Conservation (phyloP, 208 protist species). For the Phytomonas sp. region DNA sequence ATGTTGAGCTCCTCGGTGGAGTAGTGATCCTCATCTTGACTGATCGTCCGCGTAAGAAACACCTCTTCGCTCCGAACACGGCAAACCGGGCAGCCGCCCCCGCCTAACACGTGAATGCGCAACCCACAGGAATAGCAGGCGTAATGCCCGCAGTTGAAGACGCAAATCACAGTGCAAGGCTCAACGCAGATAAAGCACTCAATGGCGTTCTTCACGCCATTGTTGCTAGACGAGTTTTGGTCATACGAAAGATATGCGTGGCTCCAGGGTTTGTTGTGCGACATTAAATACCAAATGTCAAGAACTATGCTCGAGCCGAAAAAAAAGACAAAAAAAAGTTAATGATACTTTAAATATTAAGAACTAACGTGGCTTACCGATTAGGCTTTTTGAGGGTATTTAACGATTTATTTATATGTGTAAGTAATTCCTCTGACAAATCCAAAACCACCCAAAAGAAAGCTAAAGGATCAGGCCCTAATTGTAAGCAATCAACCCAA, state of each 20-base stretch:
- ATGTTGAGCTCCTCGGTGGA: conserved; percentile 34
- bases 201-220: conserved; percentile 19
- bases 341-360: no score
- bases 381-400: background rate
- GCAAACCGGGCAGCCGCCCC: conserved; percentile 66
- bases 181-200: conserved; percentile 82
- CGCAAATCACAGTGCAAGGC: conserved; percentile 49
- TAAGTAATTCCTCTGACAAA: background rate
- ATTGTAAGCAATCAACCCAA: background rate
- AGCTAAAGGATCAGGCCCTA: background rate
- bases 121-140: conserved; percentile 81
- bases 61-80: conserved; percentile 27
- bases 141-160: conserved; percentile 76
- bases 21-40: conserved; percentile 44
- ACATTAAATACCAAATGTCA: no score
- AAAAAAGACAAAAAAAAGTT: no score
- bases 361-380: background rate
- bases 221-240: no score
- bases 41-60: conserved; percentile 45
- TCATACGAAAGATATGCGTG: no score
- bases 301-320: no score
- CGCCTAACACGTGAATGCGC: conserved; percentile 55
- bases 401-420: background rate
- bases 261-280: no score
- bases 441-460: background rate